phyloP scores from a whole-genome alignment of 1,139 yeast genomes.

The Kazachstania sp. region DNA sequence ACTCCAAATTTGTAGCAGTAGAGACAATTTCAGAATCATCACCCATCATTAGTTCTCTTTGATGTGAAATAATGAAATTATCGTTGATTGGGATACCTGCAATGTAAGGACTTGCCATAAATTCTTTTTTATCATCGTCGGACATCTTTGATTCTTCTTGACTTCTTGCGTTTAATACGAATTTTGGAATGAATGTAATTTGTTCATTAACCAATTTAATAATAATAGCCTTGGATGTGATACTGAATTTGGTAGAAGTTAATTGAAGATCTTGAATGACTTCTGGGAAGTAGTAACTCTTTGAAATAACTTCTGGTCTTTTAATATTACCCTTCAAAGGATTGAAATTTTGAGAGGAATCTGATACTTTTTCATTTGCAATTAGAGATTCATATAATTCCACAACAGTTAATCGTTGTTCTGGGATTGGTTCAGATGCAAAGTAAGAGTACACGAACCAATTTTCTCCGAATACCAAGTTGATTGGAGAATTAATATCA shows the following conservation, averaged over 20 bases:
- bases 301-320: slow-evolving; percentile 41
- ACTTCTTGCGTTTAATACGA: slow-evolving; percentile 51
- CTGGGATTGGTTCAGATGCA: slow-evolving; percentile 40
- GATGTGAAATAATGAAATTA: slow-evolving; percentile 36
- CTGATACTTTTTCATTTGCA: slow-evolving; percentile 38
- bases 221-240: slow-evolving; percentile 62
- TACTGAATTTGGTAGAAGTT: slow-evolving; percentile 63
- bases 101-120: slow-evolving; percentile 55
- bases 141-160: slow-evolving; percentile 47
- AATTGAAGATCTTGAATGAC: slow-evolving; percentile 44
- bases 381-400: slow-evolving; percentile 65
- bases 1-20: slow-evolving; percentile 66
- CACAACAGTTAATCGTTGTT: slow-evolving; percentile 53
- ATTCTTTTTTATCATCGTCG: slow-evolving; percentile 50
- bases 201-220: slow-evolving; percentile 53
- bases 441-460: slow-evolving; percentile 71
- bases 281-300: slow-evolving; percentile 57
- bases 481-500: slow-evolving; percentile 37
- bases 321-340: slow-evolving; percentile 20
- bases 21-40: slow-evolving; percentile 35
- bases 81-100: slow-evolving; percentile 50
- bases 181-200: slow-evolving; percentile 63
- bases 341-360: slow-evolving; percentile 6
- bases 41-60: slow-evolving; percentile 26
- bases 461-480: slow-evolving; percentile 66